phyloP scores from a whole-genome alignment of 768 basidiomycete species.

The Arthromyces matolae region DNA sequence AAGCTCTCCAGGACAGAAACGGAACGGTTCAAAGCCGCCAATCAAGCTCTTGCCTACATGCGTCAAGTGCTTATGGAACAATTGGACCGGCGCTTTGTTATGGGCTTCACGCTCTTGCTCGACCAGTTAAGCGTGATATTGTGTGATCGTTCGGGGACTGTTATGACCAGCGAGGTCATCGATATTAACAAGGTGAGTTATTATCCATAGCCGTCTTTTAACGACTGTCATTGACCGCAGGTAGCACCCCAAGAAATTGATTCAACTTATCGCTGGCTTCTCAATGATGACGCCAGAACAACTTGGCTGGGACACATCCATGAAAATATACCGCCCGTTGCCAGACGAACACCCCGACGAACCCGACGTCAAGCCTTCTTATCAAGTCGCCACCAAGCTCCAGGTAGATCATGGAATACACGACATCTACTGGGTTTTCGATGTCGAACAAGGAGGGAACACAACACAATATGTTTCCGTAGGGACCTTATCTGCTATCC shows the following conservation, averaged over 20 bases:
- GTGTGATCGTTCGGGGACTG: too few relatives aligned
- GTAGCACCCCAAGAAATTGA: background rate
- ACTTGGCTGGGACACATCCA: too few relatives aligned
- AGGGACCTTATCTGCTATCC: background rate
- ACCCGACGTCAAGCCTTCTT: background rate
- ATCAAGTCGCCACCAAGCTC: background rate
- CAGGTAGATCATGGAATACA: background rate
- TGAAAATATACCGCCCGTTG: conserved; percentile 2
- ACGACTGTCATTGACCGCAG: background rate
- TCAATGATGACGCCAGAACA: too few relatives aligned
- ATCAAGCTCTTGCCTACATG: conserved; percentile 5
- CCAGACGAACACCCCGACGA: too few relatives aligned
- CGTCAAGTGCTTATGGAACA: too few relatives aligned
- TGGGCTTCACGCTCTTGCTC: too few relatives aligned
- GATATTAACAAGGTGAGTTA: too few relatives aligned
- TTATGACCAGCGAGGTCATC: too few relatives aligned
- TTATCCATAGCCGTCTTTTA: background rate
- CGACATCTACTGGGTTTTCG: background rate
- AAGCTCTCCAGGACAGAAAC: too few relatives aligned
- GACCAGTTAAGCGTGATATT: too few relatives aligned
- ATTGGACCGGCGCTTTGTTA: too few relatives aligned
- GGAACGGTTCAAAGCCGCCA: too few relatives aligned
- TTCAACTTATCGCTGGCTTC: conserved; percentile 5
- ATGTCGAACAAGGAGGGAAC: background rate
- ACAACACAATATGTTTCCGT: background rate